These are phyloP conservation scores for Aspergillus baeticus DNA, from an alignment of 495 filamentous ascomycete species.

Conservation along the genomic window DNA sequence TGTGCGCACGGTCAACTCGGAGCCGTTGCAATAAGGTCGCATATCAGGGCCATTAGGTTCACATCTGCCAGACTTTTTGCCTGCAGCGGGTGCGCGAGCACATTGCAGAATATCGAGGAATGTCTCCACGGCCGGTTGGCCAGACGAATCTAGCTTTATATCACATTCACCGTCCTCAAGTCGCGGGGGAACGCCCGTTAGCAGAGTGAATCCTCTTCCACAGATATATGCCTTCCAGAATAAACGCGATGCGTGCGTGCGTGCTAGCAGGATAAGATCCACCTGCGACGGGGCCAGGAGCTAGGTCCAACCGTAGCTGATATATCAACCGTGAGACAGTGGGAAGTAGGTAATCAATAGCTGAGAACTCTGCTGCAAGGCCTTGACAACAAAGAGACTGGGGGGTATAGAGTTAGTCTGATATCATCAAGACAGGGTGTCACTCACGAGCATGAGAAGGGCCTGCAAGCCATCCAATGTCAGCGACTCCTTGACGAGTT, in stretches of 20 bases:
- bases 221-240: not conserved
- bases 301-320: not conserved
- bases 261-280: not conserved
- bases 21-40: no score
- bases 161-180: not conserved
- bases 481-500: not conserved
- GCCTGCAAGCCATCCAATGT: not conserved
- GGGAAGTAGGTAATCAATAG: not conserved
- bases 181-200: not conserved
- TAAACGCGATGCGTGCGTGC: no score
- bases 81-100: slow-evolving; percentile 43
- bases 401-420: not conserved
- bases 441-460: not conserved
- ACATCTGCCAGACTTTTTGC: no score
- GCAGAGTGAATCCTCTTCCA: not conserved
- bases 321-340: not conserved
- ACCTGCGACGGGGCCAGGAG: not conserved
- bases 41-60: no score
- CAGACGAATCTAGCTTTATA: no score
- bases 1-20: slow-evolving; percentile 60
- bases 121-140: no score
- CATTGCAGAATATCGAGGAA: not conserved
- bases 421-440: not conserved
- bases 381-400: not conserved
- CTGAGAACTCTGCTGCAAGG: not conserved